phyloP scores from a whole-genome alignment of 2,329 filamentous ascomycete genomes.

The Cladosporium austrohemisphaericum region DNA sequence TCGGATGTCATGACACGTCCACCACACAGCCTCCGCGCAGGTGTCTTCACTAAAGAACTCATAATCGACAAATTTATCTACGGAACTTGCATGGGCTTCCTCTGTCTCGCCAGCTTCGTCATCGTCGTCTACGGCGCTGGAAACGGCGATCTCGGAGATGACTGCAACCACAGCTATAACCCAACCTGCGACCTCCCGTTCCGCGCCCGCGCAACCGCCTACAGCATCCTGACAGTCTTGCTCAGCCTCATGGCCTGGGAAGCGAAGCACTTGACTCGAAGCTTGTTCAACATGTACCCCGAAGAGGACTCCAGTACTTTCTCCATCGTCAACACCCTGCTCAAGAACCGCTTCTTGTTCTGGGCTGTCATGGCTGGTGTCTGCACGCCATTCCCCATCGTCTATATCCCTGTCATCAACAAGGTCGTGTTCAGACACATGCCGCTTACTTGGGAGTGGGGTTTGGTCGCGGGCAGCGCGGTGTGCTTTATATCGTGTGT shows the following conservation, averaged over 20 bases:
- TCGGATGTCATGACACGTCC: conserved; percentile 45
- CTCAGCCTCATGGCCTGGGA: conserved; percentile 48
- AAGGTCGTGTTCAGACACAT: conserved; percentile 44
- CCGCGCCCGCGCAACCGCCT: conserved; percentile 44
- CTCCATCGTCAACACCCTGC: conserved; percentile 34
- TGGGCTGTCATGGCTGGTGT: conserved; percentile 35
- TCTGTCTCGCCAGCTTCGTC: conserved; percentile 44
- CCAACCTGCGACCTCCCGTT: conserved; percentile 41
- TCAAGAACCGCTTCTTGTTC: conserved; percentile 36
- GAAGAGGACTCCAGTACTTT: conserved; percentile 23
- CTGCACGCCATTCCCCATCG: conserved; percentile 41
- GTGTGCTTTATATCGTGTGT: conserved; percentile 41
- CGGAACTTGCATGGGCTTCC: conserved; percentile 43
- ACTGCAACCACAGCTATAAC: conserved; percentile 45
- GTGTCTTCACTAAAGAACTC: conserved; percentile 45
- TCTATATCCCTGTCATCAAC: conserved; percentile 46
- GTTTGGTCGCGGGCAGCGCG: conserved; percentile 39
- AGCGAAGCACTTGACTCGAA: conserved; percentile 44
- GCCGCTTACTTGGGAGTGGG: conserved; percentile 46
- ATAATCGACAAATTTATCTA: conserved; percentile 49
- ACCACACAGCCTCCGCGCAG: conserved; percentile 41
- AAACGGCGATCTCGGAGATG: conserved; percentile 40
- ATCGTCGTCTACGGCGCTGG: conserved; percentile 44
- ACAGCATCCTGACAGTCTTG: conserved; percentile 42
- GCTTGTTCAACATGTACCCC: conserved; percentile 45